These are phyloP conservation scores for Sarocladiaceae sp. DNA, from an alignment of 2,329 filamentous ascomycete genomes.

Conservation along the genomic window DNA sequence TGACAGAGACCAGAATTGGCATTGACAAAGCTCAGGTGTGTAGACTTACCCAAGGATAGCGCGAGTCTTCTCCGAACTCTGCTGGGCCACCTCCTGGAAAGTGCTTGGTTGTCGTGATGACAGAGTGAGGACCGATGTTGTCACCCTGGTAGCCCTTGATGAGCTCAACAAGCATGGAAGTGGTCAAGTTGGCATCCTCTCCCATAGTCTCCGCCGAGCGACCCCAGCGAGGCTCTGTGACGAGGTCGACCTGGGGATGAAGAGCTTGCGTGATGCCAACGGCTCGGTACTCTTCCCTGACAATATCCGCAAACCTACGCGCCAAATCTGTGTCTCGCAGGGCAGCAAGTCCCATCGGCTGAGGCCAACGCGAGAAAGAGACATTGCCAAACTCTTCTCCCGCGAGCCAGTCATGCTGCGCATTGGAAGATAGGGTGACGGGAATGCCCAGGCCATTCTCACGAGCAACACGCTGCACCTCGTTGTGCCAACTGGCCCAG, in stretches of 20 bases:
- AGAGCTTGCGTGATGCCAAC: constrained; percentile 40
- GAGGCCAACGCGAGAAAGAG: constrained; percentile 46
- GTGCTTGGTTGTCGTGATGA: constrained; percentile 47
- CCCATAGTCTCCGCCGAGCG: constrained; percentile 41
- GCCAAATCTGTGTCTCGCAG: constrained; percentile 38
- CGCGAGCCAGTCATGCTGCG: constrained; percentile 39
- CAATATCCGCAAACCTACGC: constrained; percentile 42
- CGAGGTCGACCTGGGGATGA: constrained; percentile 46
- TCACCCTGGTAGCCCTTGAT: constrained; percentile 43
- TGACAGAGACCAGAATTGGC: no score
- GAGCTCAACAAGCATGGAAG: constrained; percentile 34
- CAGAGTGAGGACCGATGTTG: constrained; percentile 34
- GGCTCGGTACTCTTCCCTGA: constrained; percentile 39
- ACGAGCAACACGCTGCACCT: constrained; percentile 35
- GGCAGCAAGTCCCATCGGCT: constrained; percentile 45
- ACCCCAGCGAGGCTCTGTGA: constrained; percentile 48
- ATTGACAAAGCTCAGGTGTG: no score
- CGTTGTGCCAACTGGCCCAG: constrained; percentile 35
- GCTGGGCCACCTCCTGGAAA: constrained; percentile 48
- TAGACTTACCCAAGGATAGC: no score
- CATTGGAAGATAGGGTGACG: constrained; percentile 43
- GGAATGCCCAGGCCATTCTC: constrained; percentile 42
- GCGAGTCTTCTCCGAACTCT: constrained; percentile 46
- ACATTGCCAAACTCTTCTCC: no score
- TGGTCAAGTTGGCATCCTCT: constrained; percentile 40